Percentiles rank a stretch among this genome's conserved stretches.
phyloP scores from a whole-genome alignment of 345 rosid genomes.

The Stellera chamaejasme region DNA sequence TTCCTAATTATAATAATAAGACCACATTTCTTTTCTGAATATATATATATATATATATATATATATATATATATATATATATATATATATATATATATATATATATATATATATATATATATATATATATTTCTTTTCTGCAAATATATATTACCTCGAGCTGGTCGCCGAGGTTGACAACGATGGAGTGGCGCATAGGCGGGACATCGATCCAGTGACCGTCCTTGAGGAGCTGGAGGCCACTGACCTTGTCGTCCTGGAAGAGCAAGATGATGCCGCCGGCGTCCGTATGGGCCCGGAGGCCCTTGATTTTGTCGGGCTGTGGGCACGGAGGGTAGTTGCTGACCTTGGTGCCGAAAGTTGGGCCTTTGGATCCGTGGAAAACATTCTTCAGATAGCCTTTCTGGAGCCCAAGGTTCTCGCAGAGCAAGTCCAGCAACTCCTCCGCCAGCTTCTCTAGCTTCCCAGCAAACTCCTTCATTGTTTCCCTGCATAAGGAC shows the following conservation, averaged over 20 bases:
- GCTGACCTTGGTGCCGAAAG: slow-evolving; percentile 87
- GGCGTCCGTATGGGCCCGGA: slow-evolving; percentile 96
- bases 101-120: too few species aligned
- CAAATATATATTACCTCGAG: slow-evolving; percentile 46
- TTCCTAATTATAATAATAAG: too few species aligned
- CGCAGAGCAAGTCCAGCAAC: slow-evolving; percentile 65
- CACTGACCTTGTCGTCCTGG: slow-evolving; percentile 84
- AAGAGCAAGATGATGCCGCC: slow-evolving; percentile 89
- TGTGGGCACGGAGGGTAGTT: slow-evolving; percentile 97
- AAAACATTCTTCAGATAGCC: slow-evolving; percentile 70
- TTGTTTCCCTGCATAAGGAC: slow-evolving; percentile 35
- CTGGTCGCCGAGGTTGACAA: slow-evolving; percentile 90
- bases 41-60: too few species aligned
- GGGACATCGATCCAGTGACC: slow-evolving; percentile 91
- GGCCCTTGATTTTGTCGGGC: slow-evolving; percentile 86
- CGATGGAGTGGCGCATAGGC: slow-evolving; percentile 89
- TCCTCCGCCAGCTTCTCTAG: slow-evolving; percentile 82
- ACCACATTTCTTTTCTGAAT: too few species aligned
- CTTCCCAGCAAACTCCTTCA: slow-evolving; percentile 66
- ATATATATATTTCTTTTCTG: too few species aligned
- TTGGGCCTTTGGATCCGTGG: slow-evolving; percentile 61
- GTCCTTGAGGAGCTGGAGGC: slow-evolving; percentile 90
- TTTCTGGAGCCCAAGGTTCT: slow-evolving; percentile 73
- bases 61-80: too few species aligned
- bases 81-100: too few species aligned